Base-by-base conservation (phyloP, 2,329 filamentous ascomycete genomes). In the Colletotrichum sp. region DNA sequence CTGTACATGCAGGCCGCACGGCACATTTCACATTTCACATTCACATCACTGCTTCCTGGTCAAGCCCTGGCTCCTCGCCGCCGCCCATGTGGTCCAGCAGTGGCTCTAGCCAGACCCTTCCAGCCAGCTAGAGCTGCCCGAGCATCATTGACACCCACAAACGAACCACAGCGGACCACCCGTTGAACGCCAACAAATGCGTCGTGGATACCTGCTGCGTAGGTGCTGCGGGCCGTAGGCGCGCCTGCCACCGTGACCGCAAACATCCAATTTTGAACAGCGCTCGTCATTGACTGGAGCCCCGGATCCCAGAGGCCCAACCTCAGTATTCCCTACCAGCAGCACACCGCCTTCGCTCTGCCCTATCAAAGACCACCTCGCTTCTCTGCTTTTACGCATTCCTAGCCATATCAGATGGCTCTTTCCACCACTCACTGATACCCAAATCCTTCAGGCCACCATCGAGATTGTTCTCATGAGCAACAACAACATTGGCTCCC, bases 81-180 rank as follows among this genome's bases (percentile, higher is more conserved):
- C 52, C 49, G 68, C 36, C 68, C 68, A 52, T 71, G 60, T 60
- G 62, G 28, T 63, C 62, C 68, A 36, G 21, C 24, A 26, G 55
- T 62, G 62, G 62, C 71, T 57, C 73, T 68, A 34, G 62, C 73
- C 69, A 34, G 72, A 26, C 68, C 30, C 62, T 44, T 64, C 69
- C 44, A 44, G 73, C 73, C 73, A 75, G 32, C 73, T 72, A 57
- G 28, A 72, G 30, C 68, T 57, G 39, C 72, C 67, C 52, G 44
- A 30, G 30, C 32, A 68, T 67, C 72, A 44, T 15, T 32, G 18
- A 68, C 64, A 62, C 49, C 55, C 71, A 73, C 71, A 63, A 60
- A 32, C 24, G 16, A 36, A 75, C 62, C 62, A 44, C 65, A 39
- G 44, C 39, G 7, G 26, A 63, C 52, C 68, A 72, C 57, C 71